Evolutionary conservation across 2,329 filamentous ascomycete species (phyloP).

Genomic region (Xylaria sp.): DNA sequence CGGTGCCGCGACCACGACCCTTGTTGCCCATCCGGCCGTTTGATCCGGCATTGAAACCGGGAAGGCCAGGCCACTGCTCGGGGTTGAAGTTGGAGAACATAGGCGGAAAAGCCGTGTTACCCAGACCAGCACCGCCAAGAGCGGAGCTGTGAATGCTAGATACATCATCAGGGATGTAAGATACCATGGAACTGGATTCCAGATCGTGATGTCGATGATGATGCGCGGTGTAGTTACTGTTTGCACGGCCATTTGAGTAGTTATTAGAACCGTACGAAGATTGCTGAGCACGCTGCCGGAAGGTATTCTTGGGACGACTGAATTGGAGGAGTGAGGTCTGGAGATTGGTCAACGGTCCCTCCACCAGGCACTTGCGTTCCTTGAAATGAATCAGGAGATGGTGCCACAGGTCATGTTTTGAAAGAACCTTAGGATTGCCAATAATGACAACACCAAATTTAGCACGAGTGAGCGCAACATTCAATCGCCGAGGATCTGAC

Average conservation of each 20-base stretch:
- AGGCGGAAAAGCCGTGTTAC: slow-evolving; percentile 81
- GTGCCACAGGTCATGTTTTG: slow-evolving; percentile 98
- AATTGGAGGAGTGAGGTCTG: slow-evolving; percentile 96
- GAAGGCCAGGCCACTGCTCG: slow-evolving; percentile 88
- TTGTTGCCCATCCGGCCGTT: slow-evolving; percentile 73
- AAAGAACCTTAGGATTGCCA: slow-evolving; percentile 95
- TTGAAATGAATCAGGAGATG: slow-evolving; percentile 96
- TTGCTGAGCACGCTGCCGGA: slow-evolving; percentile 83
- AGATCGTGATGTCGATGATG: slow-evolving; percentile 63
- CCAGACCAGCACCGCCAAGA: slow-evolving; percentile 83
- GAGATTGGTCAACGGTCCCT: slow-evolving; percentile 94
- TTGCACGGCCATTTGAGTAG: slow-evolving; percentile 49
- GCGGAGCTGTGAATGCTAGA: slow-evolving; percentile 95
- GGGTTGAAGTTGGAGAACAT: slow-evolving; percentile 94
- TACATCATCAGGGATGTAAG: slow-evolving; percentile 96
- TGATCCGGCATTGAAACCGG: slow-evolving; percentile 65
- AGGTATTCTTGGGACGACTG: slow-evolving; percentile 90
- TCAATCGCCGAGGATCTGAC: slow-evolving; percentile 95
- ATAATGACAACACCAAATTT: slow-evolving; percentile 97
- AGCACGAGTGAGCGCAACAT: slow-evolving; percentile 94
- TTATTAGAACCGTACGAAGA: slow-evolving; percentile 71
- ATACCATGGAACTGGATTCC: slow-evolving; percentile 89
- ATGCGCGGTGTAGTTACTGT: slow-evolving; percentile 48
- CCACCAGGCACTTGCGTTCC: slow-evolving; percentile 93
- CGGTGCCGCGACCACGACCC: slow-evolving; percentile 72